Evolutionary conservation across 768 basidiomycete genomes (phyloP), one percentile per base, ranked within the genome.

Genomic region (Neoboletus subvelutipes): DNA sequence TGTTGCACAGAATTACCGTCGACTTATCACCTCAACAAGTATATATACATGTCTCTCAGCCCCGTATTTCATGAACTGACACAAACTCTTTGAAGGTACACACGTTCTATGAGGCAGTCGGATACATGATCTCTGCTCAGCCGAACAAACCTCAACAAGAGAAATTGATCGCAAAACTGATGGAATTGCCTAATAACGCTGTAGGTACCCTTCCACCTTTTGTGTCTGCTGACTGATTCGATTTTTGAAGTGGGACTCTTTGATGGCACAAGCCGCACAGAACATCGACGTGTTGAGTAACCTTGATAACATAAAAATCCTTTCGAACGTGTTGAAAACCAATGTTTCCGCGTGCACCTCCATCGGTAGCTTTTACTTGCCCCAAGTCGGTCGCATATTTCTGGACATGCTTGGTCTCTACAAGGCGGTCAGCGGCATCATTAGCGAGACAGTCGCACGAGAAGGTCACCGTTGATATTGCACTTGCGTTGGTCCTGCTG

Each of bases 41-140:
- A 64, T 50, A 58, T 47, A 31, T 28, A 15, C 26, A 0, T 22
- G 36, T 45, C 33, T 50, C 18, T 50, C 17, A 18, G 5, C 5
- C 26, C 10, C 22, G 3, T 39, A 31, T 47, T 56, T 45, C 48
- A 34, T 61, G 40, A 55, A 48, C 61, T 62, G 13, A 66, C 50
- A 20, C 31, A 15, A 37, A 39, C 46, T 43, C 39, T 45, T 55
- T 29, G 26, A 71, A 79, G 71, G 94, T 97, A 31, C 96, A 99
- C 71, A 98, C 96, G 0, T 98, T 98, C 79, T 98, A 98, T 65
- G 96, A 98, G 75, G 97, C 97, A 7, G 91, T 98, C 47, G 97
- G 97, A 5, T 94, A 98, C 78, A 98, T 98, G 97, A 97, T 99
- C 65, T 94, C 94, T 22, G 94, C 96, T 2, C 97, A 98, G 67